phyloP scores from a whole-genome alignment of 768 basidiomycete genomes.

The Pilatotrama ljubarskyi region DNA sequence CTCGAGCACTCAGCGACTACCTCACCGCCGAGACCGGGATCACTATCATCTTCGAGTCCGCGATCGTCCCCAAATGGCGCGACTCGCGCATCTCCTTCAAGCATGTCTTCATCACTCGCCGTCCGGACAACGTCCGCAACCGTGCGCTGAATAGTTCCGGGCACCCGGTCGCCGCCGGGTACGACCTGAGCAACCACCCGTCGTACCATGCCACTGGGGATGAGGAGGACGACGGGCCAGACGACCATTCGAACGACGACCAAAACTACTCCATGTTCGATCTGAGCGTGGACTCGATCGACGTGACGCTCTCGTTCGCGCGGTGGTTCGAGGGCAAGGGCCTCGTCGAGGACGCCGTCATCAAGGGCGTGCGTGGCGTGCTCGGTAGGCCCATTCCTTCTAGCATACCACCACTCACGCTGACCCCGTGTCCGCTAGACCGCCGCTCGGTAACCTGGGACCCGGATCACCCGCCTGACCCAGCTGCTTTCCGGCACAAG shows the following conservation, averaged over 20 bases:
- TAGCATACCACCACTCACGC: neutral
- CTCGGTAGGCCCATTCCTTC: conserved; percentile 52
- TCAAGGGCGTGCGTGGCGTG: conserved; percentile 93
- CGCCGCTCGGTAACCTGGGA: conserved; percentile 87
- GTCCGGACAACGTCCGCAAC: conserved; percentile 43
- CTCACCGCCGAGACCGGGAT: conserved; percentile 92
- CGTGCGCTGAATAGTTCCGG: conserved; percentile 28
- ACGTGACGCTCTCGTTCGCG: conserved; percentile 88
- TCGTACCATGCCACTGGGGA: conserved; percentile 62
- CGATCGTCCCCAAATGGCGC: conserved; percentile 97
- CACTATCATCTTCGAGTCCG: conserved; percentile 94
- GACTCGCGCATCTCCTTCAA: conserved; percentile 95
- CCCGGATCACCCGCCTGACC: conserved; percentile 76
- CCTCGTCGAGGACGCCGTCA: conserved; percentile 83
- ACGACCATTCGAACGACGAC: conserved; percentile 49
- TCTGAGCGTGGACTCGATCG: conserved; percentile 90
- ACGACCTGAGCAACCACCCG: conserved; percentile 78
- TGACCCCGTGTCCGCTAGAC: conserved; percentile 48
- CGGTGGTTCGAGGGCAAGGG: conserved; percentile 97
- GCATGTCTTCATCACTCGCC: conserved; percentile 91
- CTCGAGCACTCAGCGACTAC: conserved; percentile 87
- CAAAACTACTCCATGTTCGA: conserved; percentile 89
- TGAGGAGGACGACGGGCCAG: conserved; percentile 48
- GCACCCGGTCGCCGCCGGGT: conserved; percentile 63
- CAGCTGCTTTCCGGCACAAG: conserved; percentile 76